These are phyloP conservation scores for Russula sp. DNA, from an alignment of 768 basidiomycete species.

Conservation along the genomic window DNA sequence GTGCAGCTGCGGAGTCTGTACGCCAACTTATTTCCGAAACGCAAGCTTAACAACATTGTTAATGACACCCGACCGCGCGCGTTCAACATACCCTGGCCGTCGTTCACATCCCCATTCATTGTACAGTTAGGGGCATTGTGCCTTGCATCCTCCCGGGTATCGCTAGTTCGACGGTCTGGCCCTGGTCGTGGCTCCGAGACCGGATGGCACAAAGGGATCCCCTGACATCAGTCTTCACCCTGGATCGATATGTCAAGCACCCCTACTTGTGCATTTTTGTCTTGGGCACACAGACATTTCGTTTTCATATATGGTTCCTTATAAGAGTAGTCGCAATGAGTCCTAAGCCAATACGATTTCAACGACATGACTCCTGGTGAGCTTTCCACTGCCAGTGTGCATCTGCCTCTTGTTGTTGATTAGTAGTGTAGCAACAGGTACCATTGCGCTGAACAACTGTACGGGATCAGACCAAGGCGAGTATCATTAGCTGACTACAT, in stretches of 20 bases:
- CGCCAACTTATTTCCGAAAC: conserved; percentile 9
- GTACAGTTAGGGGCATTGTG: conserved; percentile 15
- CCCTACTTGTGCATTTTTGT: conserved; percentile 3
- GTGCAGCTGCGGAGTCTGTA: conserved; percentile 10
- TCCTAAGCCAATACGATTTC: background rate
- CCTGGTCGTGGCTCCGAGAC: conserved; percentile 2
- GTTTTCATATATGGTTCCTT: background rate
- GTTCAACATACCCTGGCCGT: background rate
- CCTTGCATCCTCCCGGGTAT: conserved; percentile 3
- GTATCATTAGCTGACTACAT: background rate
- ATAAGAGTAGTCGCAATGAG: conserved; percentile 8
- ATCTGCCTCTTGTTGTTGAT: conserved; percentile 2
- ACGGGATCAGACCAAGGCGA: background rate
- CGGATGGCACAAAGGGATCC: background rate
- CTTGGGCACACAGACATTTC: background rate
- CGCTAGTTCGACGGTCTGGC: conserved; percentile 3
- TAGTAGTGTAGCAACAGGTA: conserved; percentile 10
- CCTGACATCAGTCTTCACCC: conserved; percentile 5
- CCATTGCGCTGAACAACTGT: conserved; percentile 23
- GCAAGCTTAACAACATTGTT: background rate
- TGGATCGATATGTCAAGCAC: conserved; percentile 6
- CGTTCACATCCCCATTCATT: conserved; percentile 14
- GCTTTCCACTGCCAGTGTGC: background rate
- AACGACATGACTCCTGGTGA: conserved; percentile 15
- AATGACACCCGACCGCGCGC: conserved; percentile 9